Base-by-base conservation (phyloP, 2,329 filamentous ascomycete genomes). In the Coniochaeta hoffmannii region DNA sequence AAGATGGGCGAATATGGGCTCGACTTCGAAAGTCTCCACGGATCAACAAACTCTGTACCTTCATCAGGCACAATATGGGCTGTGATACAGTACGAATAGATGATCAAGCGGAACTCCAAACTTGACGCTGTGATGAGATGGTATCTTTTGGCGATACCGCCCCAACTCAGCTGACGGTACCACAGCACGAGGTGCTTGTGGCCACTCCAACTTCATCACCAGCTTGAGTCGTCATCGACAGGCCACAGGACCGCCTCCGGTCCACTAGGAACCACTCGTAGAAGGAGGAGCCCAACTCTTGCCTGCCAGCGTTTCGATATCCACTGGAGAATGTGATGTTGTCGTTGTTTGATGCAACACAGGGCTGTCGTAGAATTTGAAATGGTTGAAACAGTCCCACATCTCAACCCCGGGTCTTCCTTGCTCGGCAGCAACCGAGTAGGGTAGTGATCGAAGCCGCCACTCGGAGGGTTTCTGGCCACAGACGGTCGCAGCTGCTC, bases 381-480 rank as follows among this genome's bases (percentile, higher is more conserved):
- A 46, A 46, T 46, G 41, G 12, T 46, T 46, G 41, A 46, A 46
- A 46, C 41, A 28, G 41, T 46, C 22, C 41, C 41, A 46, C 41
- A 46, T 46, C 22, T 46, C 24, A n/a, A 28, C 41, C 41, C 24
- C 15, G 12, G 41, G 41, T 24, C 19, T 24, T n/a, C 41, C 11
- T 26, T 2, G 41, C 41, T 46, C 41, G 41, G 41, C 41, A 46
- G 22, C 41, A 26, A 46, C 41, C 41, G 41, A 46, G n/a, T 28
- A 28, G 5, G 8, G 22, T 46, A 8, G 17, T 14, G 36, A 9
- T 41, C 19, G 36, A 41, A n/a, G 19, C 6, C n/a, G 36, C 17
- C 36, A 41, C 36, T 41, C 34, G 34, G 34, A n/a, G 10, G 15
- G 15, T 32, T 36, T 36, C 15, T 36, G 34, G 9, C 34, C 10